Percentiles rank a stretch among this genome's conserved stretches.
These are phyloP conservation scores for Sanguinoderma infundibulare DNA, from an alignment of 1,284 basidiomycete species.

Conservation along the genomic window DNA sequence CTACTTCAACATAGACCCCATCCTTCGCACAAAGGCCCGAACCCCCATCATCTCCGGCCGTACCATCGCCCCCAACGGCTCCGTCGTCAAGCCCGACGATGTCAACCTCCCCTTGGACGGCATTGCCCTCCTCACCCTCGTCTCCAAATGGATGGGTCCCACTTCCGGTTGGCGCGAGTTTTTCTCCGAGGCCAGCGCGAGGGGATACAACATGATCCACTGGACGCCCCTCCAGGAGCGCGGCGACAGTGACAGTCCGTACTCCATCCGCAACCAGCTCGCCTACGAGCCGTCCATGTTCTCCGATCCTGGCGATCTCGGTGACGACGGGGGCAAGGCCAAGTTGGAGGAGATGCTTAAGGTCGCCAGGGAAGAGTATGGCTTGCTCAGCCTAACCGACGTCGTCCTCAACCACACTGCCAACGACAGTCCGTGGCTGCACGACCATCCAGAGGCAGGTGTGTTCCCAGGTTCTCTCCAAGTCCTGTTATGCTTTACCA, in stretches of 20 bases:
- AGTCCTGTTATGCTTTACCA: background rate
- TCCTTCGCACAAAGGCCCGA: slow-evolving; percentile 76
- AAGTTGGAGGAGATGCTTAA: slow-evolving; percentile 67
- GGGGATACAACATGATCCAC: slow-evolving; percentile 96
- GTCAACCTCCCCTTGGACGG: slow-evolving; percentile 84
- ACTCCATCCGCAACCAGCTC: slow-evolving; percentile 88
- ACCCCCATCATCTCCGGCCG: slow-evolving; percentile 71
- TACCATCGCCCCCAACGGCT: slow-evolving; percentile 53
- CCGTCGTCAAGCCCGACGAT: slow-evolving; percentile 49
- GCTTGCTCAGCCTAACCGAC: slow-evolving; percentile 87
- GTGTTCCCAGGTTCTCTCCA: slow-evolving; percentile 31
- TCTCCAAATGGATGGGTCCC: slow-evolving; percentile 97
- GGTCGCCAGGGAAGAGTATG: slow-evolving; percentile 81
- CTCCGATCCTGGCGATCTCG: slow-evolving; percentile 43
- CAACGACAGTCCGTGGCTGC: slow-evolving; percentile 90
- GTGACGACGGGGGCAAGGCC: slow-evolving; percentile 55
- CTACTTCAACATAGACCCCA: slow-evolving; percentile 95
- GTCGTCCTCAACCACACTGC: slow-evolving; percentile 96
- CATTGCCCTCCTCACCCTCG: slow-evolving; percentile 83
- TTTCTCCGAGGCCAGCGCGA: slow-evolving; percentile 80
- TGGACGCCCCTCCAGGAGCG: slow-evolving; percentile 93
- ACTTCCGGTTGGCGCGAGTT: slow-evolving; percentile 76
- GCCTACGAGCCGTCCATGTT: slow-evolving; percentile 82
- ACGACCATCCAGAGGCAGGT: slow-evolving; percentile 94
- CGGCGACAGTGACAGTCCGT: slow-evolving; percentile 88